Evolutionary conservation across 768 basidiomycete species (phyloP), one percentile per base, ranked within the genome.

Genomic region (Cubamyces lactineus): DNA sequence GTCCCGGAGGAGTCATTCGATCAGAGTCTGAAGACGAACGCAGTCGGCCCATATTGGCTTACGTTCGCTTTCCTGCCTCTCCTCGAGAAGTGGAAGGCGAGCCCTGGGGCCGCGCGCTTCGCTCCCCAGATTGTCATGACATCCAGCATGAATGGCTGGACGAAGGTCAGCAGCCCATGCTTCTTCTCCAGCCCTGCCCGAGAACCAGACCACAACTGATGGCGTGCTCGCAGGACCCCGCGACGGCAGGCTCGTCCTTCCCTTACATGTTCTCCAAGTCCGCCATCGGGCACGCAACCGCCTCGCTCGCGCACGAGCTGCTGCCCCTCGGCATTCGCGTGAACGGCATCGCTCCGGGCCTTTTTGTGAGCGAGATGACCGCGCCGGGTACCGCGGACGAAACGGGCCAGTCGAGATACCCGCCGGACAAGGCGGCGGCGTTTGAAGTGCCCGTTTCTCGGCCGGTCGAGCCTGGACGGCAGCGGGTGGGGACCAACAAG

Each of bases 31-130:
- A 70, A 71, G 58, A 77, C 78, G 17, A 81, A 81, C 63, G 76
- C 78, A 0, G 73, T 78, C 11, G 80, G 78, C 0, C 79, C 83
- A 5, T 83, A 83, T 69, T 86, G 83, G 80, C 73, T 83, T 19
- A 79, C 83, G 0, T 81, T 84, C 64, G 83, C 83, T n/a, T 82
- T 83, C 72, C 73, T 85, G 3, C 83, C 82, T 6, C 72, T 85
- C 0, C 73, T 84, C 5, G 80, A 81, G 64, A 78, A 77, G 55
- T 79, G 80, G 78, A 79, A 79, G 66, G 69, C 69, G 41, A 70
- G 66, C 47, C 69, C 67, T 26, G 69, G 62, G 19, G 71, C 70
- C 8, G 70, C 70, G 55, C 55, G 67, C 23, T 82, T 82, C 61
- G 79, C 75, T 9, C 80, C 80, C 1, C 80, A 82, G 67, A 70